Percentiles rank a stretch among this genome's conserved stretches.
phyloP scores from a whole-genome alignment of 495 filamentous ascomycete genomes.

The Immersiella caudata region DNA sequence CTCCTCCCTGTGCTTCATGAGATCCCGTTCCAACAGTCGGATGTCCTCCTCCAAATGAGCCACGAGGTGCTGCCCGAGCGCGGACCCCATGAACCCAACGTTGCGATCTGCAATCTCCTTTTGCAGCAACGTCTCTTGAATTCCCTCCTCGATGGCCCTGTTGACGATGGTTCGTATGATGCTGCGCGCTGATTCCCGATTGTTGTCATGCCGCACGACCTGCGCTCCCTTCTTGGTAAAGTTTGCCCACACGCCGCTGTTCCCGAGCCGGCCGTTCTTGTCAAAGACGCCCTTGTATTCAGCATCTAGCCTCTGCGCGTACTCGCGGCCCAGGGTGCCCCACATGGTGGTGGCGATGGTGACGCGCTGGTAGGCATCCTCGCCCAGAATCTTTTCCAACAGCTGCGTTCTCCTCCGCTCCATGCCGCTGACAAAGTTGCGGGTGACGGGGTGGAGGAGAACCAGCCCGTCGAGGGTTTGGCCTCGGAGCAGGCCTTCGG shows the following conservation, averaged over 20 bases:
- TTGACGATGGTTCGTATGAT: background rate
- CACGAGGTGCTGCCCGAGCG: too few species aligned
- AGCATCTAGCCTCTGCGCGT: background rate
- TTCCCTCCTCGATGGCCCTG: background rate
- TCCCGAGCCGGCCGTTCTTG: background rate
- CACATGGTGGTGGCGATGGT: slow-evolving; percentile 49
- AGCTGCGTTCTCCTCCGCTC: slow-evolving; percentile 41
- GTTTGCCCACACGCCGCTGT: background rate
- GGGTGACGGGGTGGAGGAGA: slow-evolving; percentile 51
- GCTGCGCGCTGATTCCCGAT: background rate
- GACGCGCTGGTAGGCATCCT: slow-evolving; percentile 41
- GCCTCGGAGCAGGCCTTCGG: slow-evolving; percentile 29
- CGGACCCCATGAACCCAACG: too few species aligned
- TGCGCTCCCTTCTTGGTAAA: background rate
- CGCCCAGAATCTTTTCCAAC: slow-evolving; percentile 49
- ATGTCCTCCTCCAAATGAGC: too few species aligned
- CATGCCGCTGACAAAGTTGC: slow-evolving; percentile 39
- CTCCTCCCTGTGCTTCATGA: too few species aligned
- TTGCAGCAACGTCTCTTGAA: too few species aligned
- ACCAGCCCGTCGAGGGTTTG: slow-evolving; percentile 38
- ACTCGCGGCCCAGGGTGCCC: slow-evolving; percentile 22
- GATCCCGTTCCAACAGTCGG: too few species aligned
- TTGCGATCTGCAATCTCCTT: too few species aligned
- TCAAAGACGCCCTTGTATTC: background rate
- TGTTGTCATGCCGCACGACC: background rate